Evolutionary conservation across 129 eudicot genomes (phyloP), one percentile per base, ranked within the genome.

Genomic region (Helianthus tuberosus): DNA sequence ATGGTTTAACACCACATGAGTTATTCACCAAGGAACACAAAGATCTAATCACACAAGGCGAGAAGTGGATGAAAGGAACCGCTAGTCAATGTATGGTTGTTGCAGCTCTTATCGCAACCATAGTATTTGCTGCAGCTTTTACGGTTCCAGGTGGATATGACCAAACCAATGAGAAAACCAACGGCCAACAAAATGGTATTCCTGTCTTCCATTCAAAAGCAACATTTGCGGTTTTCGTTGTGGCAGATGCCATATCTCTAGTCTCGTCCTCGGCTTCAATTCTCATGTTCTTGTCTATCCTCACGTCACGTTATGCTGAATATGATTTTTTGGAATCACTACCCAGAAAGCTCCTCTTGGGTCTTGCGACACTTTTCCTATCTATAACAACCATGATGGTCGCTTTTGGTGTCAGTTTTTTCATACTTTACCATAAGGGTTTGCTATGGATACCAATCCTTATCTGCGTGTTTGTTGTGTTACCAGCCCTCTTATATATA

Each of bases 241-340:
- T 15, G 59, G 59, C 27, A 15, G 59, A 15, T 25, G 38, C 64
- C 9, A 23, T 64, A 36, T 64, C 69, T 64, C 69, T 64, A n/a
- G 14, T 64, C n/a, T 27, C 62, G 8, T 68, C 73, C 39, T 32
- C 73, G n/a, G 73, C 73, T 32, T 68, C 73, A 50, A 50, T 68
- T 68, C 73, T 68, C 73, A 68, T 68, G 61, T 50, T 68, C 29
- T 52, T 68, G 29, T 68, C 73, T n/a, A 49, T 68, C 47, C 73
- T 68, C 61, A 63, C 68, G 6, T 63, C 68, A 2, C 68, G 68
- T 63, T 63, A 63, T 6, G 68, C 68, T 5, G 68, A 63, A 63
- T 3, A 3, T 35, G 68, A 63, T 63, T 63, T 63, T 15, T 63
- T 63, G 48, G 5, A 6, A 6, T 63, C 68, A 6, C 36, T 63